Evolutionary conservation across 1,139 yeast species (phyloP).

Genomic region (Blastobotrys petasosporus): DNA sequence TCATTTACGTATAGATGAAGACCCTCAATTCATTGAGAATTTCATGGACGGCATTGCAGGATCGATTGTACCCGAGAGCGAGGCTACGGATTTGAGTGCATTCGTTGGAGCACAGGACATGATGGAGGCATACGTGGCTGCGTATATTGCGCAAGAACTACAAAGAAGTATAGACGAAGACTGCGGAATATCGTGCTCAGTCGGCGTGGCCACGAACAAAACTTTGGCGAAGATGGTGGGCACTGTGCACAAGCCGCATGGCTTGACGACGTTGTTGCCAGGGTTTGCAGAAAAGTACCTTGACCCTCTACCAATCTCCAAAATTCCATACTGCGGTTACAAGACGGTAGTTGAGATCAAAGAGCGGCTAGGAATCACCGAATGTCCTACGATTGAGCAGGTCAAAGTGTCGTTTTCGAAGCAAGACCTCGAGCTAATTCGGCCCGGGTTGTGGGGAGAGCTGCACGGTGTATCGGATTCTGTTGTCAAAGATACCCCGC

Average conservation of each 20-base stretch:
- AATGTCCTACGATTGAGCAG: conserved; percentile 12
- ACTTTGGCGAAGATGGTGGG: conserved; percentile 34
- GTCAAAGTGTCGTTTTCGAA: conserved; percentile 11
- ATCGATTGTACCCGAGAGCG: conserved; percentile 21
- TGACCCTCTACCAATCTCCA: conserved; percentile 17
- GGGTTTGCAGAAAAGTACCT: conserved; percentile 25
- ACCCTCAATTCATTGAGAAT: conserved; percentile 23
- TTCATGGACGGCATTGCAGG: conserved; percentile 30
- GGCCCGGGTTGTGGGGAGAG: conserved; percentile 27
- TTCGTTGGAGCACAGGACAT: conserved; percentile 7
- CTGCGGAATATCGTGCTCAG: conserved; percentile 32
- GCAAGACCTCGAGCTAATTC: conserved; percentile 8
- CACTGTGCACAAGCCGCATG: conserved; percentile 30
- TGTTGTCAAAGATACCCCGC: conserved; percentile 22
- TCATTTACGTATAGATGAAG: conserved; percentile 11
- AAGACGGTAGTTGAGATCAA: conserved; percentile 14
- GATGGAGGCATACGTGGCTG: conserved; percentile 10
- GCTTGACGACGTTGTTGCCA: conserved; percentile 29
- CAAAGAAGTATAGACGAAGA: conserved; percentile 22
- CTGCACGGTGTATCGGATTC: conserved; percentile 27
- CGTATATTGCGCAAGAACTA: conserved; percentile 24
- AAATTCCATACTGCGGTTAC: conserved; percentile 32
- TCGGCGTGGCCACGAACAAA: conserved; percentile 32
- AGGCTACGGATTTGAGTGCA: conserved; percentile 8
- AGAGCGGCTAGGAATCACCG: conserved; percentile 6